phyloP scores from a whole-genome alignment of 805 yeast genomes.

The Lachancea nothofagi region DNA sequence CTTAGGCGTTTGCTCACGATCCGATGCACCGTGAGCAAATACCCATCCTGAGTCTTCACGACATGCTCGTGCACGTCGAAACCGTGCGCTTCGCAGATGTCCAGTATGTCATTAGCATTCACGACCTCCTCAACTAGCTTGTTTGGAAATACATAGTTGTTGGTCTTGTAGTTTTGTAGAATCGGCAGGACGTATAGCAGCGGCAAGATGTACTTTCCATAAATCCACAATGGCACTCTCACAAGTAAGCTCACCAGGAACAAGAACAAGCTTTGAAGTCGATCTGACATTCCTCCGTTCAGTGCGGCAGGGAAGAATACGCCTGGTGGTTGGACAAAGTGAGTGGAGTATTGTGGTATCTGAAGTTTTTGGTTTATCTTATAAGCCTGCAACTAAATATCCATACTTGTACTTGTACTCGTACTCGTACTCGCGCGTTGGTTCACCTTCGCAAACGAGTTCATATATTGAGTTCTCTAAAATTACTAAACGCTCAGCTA shows the following conservation, averaged over 20 bases:
- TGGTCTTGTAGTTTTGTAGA: conserved; percentile 8
- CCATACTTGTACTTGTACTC: no score
- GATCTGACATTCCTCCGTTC: conserved; percentile 1
- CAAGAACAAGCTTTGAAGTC: conserved; percentile 3
- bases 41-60: conserved; percentile 64
- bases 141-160: conserved; percentile 3
- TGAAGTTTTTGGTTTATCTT: no score
- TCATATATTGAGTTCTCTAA: no score
- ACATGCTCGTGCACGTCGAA: conserved; percentile 61
- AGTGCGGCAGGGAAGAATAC: no score
- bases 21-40: conserved; percentile 62
- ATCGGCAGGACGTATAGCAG: conserved; percentile 5
- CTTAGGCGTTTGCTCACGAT: conserved; percentile 22
- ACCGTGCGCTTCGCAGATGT: conserved; percentile 56
- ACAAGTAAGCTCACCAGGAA: conserved; percentile 5
- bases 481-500: no score
- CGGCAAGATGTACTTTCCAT: conserved; percentile 4
- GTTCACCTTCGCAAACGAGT: no score
- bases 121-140: conserved; percentile 13
- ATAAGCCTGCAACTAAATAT: no score
- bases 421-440: no score
- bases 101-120: conserved; percentile 37
- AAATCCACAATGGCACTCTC: conserved; percentile 7
- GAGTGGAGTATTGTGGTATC: no score
- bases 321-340: no score